phyloP scores from a whole-genome alignment of 208 protist genomes.

The Lotmaria passim region DNA sequence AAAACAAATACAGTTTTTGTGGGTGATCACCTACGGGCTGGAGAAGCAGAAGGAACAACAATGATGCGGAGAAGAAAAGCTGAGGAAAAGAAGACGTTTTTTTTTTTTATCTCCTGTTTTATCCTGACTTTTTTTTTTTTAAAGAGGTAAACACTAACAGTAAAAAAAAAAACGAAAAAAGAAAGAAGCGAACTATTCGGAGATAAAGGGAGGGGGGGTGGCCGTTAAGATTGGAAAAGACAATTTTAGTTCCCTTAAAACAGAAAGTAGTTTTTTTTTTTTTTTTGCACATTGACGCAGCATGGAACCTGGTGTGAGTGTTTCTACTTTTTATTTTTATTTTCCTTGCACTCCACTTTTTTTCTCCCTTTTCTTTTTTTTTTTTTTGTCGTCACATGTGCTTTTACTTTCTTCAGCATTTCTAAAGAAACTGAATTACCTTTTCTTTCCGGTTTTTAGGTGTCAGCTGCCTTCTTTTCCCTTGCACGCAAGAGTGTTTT shows the following conservation, averaged over 20 bases:
- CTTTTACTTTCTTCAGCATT: not conserved
- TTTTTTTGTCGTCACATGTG: not conserved
- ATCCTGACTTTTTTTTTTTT: not conserved
- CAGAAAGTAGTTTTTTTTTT: conserved; percentile 3
- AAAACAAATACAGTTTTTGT: not conserved
- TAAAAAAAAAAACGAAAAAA: not conserved
- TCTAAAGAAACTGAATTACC: no score
- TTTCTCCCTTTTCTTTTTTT: not conserved
- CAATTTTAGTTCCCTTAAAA: no score
- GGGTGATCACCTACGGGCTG: no score
- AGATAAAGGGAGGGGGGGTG: not conserved
- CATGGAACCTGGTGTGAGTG: not conserved
- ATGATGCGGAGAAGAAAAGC: not conserved
- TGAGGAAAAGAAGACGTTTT: not conserved
- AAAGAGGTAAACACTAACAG: not conserved
- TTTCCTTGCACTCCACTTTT: not conserved
- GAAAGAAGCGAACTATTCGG: not conserved
- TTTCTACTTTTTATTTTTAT: conserved; percentile 1
- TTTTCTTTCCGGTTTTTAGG: not conserved
- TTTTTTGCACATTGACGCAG: no score
- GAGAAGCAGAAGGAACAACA: no score
- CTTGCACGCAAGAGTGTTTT: no score
- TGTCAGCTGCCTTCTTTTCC: no score
- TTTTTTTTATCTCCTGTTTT: not conserved
- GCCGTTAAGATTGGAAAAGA: not conserved